Evolutionary conservation across 306 rosid species (phyloP).

Genomic region (Sphenostylis stenocarpa): DNA sequence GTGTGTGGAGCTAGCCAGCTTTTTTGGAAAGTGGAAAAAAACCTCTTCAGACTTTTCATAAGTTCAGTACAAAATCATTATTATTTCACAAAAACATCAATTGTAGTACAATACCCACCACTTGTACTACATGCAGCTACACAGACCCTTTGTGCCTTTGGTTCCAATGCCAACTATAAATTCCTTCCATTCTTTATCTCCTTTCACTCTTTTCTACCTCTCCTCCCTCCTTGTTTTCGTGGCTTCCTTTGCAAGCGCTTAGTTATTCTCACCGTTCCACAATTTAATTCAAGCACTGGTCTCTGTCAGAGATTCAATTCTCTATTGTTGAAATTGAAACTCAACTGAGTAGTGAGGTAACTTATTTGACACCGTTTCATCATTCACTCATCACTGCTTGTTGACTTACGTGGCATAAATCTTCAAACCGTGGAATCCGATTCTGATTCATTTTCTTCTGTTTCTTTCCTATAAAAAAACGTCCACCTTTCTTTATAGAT

Average conservation of each 20-base stretch:
- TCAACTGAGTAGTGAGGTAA: conserved; percentile 24
- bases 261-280: not conserved
- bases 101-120: conserved; percentile 30
- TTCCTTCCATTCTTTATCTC: not conserved
- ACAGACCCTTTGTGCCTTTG: not conserved
- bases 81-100: not conserved
- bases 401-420: not conserved
- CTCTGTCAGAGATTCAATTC: conserved; percentile 30
- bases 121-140: conserved; percentile 49
- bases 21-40: not conserved
- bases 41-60: not conserved
- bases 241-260: not conserved
- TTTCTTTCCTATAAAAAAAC: not conserved
- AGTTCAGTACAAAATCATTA: conserved; percentile 43
- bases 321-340: not conserved
- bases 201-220: not conserved
- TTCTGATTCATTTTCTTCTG: not conserved
- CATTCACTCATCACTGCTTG: not conserved
- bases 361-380: not conserved
- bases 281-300: not conserved
- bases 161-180: not conserved
- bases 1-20: not conserved
- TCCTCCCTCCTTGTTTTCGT: not conserved
- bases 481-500: not conserved
- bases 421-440: not conserved